Base-by-base conservation (phyloP, 805 yeast species). In the Torulaspora microellipsoides region DNA sequence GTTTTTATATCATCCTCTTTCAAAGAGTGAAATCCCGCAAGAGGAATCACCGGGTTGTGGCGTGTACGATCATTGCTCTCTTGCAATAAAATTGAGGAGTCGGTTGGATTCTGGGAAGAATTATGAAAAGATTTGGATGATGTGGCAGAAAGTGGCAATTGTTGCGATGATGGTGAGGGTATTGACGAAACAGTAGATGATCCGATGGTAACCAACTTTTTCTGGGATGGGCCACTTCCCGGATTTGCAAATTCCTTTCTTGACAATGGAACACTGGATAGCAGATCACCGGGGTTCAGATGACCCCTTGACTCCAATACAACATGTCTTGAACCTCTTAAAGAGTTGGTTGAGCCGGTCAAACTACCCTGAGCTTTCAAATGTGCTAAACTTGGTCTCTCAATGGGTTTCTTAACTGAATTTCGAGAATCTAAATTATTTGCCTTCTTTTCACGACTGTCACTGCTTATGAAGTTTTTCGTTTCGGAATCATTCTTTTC, bases 271-370 rank as follows among this genome's bases (percentile, higher is more conserved):
- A 83, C 95, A 42, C 83, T 85, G 0, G 95, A 84, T 9, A 89
- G 65, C 40, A 89, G 69, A 59, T 88, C 95, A 25, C 96, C 96
- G 0, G 96, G 95, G 55, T 84, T 87, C 13, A 81, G 68, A 3
- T 76, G 65, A 41, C 76, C 73, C 38, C 81, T 67, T 1, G 85
- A 72, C 20, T 74, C 77, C 29, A 83, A 64, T 3, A 65, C 76
- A 31, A 77, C 76, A 49, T 76, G 76, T 44, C 76, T 66, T 1
- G 80, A 73, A 31, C 58, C 50, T 15, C 42, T 44, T 43, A 46
- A 23, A 10, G 45, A 42, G 11, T 45, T 36, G 8, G 34, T 47
- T n/a, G 46, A 33, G 11, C 34, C 12, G 11, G 36, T 40, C 20
- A 34, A 45, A 38, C 15, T 33, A 20, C 39, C 36, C 11, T 34